A percentile compares a stretch with the other conserved stretches of the same genome.
phyloP scores from a whole-genome alignment of 176 grass and related monocot genomes.

The Musa troglodytarum region DNA sequence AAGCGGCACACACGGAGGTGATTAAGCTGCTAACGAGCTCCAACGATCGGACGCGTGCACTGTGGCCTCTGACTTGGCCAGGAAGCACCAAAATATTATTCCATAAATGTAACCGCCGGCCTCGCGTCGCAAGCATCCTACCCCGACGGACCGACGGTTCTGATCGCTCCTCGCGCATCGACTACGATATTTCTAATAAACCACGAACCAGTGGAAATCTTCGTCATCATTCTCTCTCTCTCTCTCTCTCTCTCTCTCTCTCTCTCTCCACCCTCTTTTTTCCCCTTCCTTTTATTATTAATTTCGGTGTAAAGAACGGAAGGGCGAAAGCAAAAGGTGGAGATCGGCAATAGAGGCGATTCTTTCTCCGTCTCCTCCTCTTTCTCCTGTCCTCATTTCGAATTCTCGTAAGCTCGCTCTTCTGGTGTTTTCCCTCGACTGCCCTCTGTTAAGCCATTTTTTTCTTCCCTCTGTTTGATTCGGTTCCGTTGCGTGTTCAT shows the following conservation, averaged over 20 bases:
- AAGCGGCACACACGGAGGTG: not conserved
- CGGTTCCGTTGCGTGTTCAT: not conserved
- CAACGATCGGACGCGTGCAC: not conserved
- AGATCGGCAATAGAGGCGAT: slow-evolving; percentile 1
- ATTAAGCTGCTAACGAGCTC: not conserved
- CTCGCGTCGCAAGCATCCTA: not conserved
- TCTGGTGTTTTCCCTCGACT: no score
- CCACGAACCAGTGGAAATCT: not conserved
- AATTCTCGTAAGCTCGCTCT: not conserved
- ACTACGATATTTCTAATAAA: no score
- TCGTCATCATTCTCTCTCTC: not conserved
- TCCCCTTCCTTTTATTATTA: not conserved
- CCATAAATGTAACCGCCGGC: not conserved
- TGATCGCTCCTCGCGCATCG: not conserved
- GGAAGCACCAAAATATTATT: not conserved
- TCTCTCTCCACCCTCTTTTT: not conserved
- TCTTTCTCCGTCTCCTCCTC: slow-evolving; percentile 9
- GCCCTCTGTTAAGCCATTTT: not conserved
- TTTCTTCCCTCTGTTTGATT: not conserved
- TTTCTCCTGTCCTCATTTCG: not conserved
- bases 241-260: no score
- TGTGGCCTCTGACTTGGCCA: not conserved
- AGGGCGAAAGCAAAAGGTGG: slow-evolving; percentile 11
- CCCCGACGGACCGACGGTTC: not conserved
- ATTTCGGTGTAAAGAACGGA: not conserved